Conservation (phyloP, 768 basidiomycete genomes). For the Suillus weaverae region DNA sequence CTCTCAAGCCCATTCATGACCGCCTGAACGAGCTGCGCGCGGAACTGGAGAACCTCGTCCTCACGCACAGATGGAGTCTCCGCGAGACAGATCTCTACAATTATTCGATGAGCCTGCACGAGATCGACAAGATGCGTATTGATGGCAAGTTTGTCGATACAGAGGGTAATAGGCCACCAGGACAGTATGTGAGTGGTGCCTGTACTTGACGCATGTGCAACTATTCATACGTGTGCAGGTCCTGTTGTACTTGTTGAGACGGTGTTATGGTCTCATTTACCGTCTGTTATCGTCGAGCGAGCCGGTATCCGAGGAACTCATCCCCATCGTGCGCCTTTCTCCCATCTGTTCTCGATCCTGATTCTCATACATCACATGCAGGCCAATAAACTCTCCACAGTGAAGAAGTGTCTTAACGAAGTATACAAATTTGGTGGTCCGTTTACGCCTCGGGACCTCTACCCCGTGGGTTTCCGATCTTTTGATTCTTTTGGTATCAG, state of each 20-base stretch:
- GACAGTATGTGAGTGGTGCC: slow-evolving; percentile 79
- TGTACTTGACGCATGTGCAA: neutral
- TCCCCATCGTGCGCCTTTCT: slow-evolving; percentile 75
- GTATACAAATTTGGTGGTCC: slow-evolving; percentile 94
- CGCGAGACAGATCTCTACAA: slow-evolving; percentile 93
- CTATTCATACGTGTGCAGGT: slow-evolving; percentile 51
- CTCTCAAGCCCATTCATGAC: slow-evolving; percentile 91
- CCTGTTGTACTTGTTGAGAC: slow-evolving; percentile 84
- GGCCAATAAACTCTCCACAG: slow-evolving; percentile 96
- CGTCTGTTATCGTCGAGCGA: slow-evolving; percentile 90
- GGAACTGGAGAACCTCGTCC: slow-evolving; percentile 86
- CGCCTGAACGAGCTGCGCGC: slow-evolving; percentile 81
- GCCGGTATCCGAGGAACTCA: slow-evolving; percentile 96
- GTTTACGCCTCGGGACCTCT: slow-evolving; percentile 87
- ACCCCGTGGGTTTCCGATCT: slow-evolving; percentile 64
- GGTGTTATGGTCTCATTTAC: slow-evolving; percentile 97
- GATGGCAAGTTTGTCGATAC: slow-evolving; percentile 97
- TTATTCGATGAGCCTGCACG: slow-evolving; percentile 89
- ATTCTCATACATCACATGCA: slow-evolving; percentile 28
- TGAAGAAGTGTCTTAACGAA: slow-evolving; percentile 96
- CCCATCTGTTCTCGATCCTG: neutral
- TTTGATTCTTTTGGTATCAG: slow-evolving; percentile 8
- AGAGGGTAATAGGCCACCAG: slow-evolving; percentile 87
- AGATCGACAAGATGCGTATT: slow-evolving; percentile 96
- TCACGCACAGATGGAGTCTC: slow-evolving; percentile 97